Evolutionary conservation across 2,329 filamentous ascomycete species (phyloP).

Genomic region (Didymellaceae sp.): DNA sequence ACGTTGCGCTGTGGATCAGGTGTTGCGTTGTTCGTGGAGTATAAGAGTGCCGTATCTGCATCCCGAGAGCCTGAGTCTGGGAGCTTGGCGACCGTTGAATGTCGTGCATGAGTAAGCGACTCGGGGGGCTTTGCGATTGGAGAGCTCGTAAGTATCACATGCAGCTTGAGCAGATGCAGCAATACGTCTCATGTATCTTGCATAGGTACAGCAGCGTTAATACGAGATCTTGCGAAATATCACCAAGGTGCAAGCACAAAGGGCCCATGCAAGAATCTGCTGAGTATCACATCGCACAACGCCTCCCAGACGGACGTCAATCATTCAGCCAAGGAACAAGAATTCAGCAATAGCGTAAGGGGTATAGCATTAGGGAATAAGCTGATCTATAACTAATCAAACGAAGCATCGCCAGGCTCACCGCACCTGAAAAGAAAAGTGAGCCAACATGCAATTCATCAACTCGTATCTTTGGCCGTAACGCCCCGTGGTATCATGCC

Average conservation of each 20-base stretch:
- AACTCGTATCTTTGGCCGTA: slow-evolving; percentile 13
- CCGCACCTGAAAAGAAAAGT: background rate
- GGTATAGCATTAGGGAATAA: slow-evolving; percentile 18
- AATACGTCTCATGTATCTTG: background rate
- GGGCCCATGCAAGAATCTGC: too few species aligned
- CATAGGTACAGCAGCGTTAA: too few species aligned
- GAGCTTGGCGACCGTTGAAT: background rate
- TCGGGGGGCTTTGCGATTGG: slow-evolving; percentile 6
- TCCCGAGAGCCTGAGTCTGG: slow-evolving; percentile 10
- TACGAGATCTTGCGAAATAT: background rate
- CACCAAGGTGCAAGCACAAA: background rate
- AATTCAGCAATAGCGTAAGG: background rate
- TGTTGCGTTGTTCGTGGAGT: slow-evolving; percentile 5
- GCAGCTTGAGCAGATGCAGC: background rate
- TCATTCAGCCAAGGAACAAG: too few species aligned
- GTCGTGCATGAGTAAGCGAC: slow-evolving; percentile 8
- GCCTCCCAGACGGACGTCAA: too few species aligned
- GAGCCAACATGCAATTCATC: slow-evolving; percentile 11
- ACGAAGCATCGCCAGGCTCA: slow-evolving; percentile 7
- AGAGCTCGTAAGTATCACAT: background rate
- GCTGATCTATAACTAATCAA: slow-evolving; percentile 11
- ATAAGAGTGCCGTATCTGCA: background rate
- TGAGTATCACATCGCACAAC: too few species aligned
- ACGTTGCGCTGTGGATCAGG: background rate
- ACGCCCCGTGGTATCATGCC: slow-evolving; percentile 28